phyloP scores from a whole-genome alignment of 1,139 yeast genomes.

The Yamadazyma membranifaciens region DNA sequence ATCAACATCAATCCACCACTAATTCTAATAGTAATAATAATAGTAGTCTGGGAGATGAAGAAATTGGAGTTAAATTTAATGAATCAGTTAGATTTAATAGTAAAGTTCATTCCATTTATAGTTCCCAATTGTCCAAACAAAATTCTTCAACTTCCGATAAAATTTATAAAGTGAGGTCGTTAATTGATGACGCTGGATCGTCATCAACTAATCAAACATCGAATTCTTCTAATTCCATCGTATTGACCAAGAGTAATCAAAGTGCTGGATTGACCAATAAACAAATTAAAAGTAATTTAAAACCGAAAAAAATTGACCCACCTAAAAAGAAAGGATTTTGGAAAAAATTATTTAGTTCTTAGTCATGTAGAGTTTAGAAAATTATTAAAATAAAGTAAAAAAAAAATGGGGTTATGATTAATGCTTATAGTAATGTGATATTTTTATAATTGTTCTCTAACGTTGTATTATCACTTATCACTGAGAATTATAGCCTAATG shows the following conservation, averaged over 20 bases:
- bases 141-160: slow-evolving; percentile 14
- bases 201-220: background rate
- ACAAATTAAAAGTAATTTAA: slow-evolving; percentile 14
- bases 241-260: slow-evolving; percentile 1
- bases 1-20: background rate
- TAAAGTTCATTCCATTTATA: slow-evolving; percentile 33
- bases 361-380: too few relatives aligned
- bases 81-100: slow-evolving; percentile 17
- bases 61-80: slow-evolving; percentile 7
- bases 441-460: too few relatives aligned
- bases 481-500: too few relatives aligned
- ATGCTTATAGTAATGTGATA: too few relatives aligned
- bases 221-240: background rate
- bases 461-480: too few relatives aligned
- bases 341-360: slow-evolving; percentile 12
- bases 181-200: slow-evolving; percentile 19
- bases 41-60: background rate
- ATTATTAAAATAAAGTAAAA: too few relatives aligned
- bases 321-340: slow-evolving; percentile 16
- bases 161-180: slow-evolving; percentile 42
- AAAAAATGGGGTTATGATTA: too few relatives aligned
- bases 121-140: slow-evolving; percentile 12
- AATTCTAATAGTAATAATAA: too few relatives aligned
- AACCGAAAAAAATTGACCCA: slow-evolving; percentile 9
- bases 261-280: slow-evolving; percentile 14